Evolutionary conservation across 2,329 filamentous ascomycete genomes (phyloP).

Genomic region (Gnomoniopsis sp.): DNA sequence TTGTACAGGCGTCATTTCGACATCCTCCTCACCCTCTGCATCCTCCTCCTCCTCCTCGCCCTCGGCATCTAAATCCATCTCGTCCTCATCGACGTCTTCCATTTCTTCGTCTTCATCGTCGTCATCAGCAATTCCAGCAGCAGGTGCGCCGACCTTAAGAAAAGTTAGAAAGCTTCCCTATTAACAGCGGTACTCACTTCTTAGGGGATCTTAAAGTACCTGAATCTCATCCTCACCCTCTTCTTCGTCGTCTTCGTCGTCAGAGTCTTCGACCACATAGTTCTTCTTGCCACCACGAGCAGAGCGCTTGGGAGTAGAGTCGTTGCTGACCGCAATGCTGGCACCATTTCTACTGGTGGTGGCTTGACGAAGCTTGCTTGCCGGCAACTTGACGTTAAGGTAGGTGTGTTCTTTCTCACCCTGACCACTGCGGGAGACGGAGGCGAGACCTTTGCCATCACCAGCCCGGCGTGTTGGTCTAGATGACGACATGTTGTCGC

Average conservation of each 20-base stretch:
- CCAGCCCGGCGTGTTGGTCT: conserved; percentile 45
- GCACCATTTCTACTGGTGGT: conserved; percentile 37
- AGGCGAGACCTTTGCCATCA: conserved; percentile 39
- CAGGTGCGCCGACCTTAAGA: conserved; percentile 24
- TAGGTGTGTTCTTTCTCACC: conserved; percentile 43
- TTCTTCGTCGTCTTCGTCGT: conserved; percentile 23
- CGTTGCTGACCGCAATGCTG: conserved; percentile 28
- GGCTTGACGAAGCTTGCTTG: conserved; percentile 50
- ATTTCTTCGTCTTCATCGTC: conserved; percentile 26
- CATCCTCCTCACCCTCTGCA: conserved; percentile 49
- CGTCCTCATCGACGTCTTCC: conserved; percentile 34
- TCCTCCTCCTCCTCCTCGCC: conserved; percentile 41
- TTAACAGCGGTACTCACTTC: conserved; percentile 22
- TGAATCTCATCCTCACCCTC: conserved; percentile 26
- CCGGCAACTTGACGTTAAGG: conserved; percentile 50
- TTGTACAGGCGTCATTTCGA: conserved; percentile 34
- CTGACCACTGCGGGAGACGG: conserved; percentile 40
- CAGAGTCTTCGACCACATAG: conserved; percentile 54
- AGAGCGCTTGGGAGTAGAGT: conserved; percentile 46
- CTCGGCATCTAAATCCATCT: conserved; percentile 43
- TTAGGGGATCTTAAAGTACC: not conserved
- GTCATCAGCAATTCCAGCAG: conserved; percentile 5
- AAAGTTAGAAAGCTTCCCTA: conserved; percentile 23
- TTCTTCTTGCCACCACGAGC: conserved; percentile 56
- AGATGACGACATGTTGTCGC: conserved; percentile 49